Conservation (phyloP, 2,329 filamentous ascomycete genomes). For the Bertia moriformis region DNA sequence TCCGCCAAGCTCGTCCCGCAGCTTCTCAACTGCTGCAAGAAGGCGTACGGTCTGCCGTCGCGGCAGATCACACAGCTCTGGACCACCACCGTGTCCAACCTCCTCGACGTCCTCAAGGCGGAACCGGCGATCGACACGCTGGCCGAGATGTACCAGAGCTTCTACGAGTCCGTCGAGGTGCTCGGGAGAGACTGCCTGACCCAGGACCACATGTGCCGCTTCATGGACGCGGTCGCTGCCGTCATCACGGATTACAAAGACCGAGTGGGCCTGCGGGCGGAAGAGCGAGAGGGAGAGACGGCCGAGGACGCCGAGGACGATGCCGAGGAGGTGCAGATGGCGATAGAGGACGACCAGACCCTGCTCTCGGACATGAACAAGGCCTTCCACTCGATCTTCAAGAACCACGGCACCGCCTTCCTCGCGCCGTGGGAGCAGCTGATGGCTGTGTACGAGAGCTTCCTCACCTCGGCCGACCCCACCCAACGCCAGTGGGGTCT, state of each 20-base stretch:
- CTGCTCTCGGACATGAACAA: conserved; percentile 99
- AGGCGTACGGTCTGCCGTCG: conserved; percentile 69
- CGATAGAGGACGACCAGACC: conserved; percentile 93
- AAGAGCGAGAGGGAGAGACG: conserved; percentile 61
- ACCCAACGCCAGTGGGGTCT: conserved; percentile 99
- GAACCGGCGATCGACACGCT: conserved; percentile 83
- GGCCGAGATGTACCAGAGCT: conserved; percentile 98
- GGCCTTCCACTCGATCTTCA: conserved; percentile 97
- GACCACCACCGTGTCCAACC: conserved; percentile 72
- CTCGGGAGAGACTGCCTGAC: conserved; percentile 74
- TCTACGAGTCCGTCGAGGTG: conserved; percentile 95
- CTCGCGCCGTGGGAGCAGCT: conserved; percentile 77
- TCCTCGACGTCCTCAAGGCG: conserved; percentile 81
- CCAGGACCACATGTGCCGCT: conserved; percentile 65
- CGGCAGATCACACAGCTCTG: conserved; percentile 70
- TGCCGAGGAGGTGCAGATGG: conserved; percentile 71
- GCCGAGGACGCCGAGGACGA: conserved; percentile 83
- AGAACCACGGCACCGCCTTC: conserved; percentile 78
- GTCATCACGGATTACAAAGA: conserved; percentile 86
- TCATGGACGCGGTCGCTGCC: conserved; percentile 73
- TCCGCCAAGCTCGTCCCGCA: conserved; percentile 91
- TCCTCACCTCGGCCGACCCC: conserved; percentile 66
- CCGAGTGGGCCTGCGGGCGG: conserved; percentile 67
- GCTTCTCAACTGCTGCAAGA: conserved; percentile 85
- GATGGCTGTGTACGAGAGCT: conserved; percentile 70